A percentile compares a stretch with the other conserved stretches of the same genome.
These are phyloP conservation scores for Chenopodium album DNA, from an alignment of 148 eudicot species.

Conservation along the genomic window DNA sequence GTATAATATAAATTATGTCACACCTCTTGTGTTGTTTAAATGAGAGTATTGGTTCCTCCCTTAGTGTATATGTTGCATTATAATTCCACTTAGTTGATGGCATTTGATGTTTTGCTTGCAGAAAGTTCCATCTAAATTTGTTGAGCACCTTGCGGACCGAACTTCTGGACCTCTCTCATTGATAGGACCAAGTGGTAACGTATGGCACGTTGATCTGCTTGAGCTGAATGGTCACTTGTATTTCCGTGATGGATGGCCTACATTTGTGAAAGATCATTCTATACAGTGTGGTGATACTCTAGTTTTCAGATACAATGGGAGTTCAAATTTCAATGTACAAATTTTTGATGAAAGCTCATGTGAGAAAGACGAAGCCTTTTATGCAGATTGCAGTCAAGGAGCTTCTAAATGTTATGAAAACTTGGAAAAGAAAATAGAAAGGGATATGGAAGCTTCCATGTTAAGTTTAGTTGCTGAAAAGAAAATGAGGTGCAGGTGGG, in stretches of 20 bases:
- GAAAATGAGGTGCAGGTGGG: conserved; percentile 48
- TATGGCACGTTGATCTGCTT: conserved; percentile 61
- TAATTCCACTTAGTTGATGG: neutral
- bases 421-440: conserved; percentile 49
- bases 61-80: conserved; percentile 2
- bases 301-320: conserved; percentile 77
- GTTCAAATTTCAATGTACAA: conserved; percentile 63
- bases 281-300: conserved; percentile 68
- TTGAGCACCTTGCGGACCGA: conserved; percentile 52
- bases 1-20: neutral
- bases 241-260: conserved; percentile 69
- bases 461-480: conserved; percentile 37
- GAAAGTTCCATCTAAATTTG: conserved; percentile 70
- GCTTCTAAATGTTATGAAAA: conserved; percentile 21
- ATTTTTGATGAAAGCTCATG: conserved; percentile 78
- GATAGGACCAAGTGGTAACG: conserved; percentile 79
- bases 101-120: conserved; percentile 28
- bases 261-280: conserved; percentile 71
- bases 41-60: neutral
- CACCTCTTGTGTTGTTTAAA: neutral
- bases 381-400: conserved; percentile 62
- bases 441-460: conserved; percentile 31
- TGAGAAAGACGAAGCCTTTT: conserved; percentile 76
- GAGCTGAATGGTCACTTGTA: conserved; percentile 46
- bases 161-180: conserved; percentile 49